A percentile compares a stretch with the other conserved stretches of the same genome.
Conservation (phyloP, 129 eudicot species). For the Heracleum sosnowskyi region DNA sequence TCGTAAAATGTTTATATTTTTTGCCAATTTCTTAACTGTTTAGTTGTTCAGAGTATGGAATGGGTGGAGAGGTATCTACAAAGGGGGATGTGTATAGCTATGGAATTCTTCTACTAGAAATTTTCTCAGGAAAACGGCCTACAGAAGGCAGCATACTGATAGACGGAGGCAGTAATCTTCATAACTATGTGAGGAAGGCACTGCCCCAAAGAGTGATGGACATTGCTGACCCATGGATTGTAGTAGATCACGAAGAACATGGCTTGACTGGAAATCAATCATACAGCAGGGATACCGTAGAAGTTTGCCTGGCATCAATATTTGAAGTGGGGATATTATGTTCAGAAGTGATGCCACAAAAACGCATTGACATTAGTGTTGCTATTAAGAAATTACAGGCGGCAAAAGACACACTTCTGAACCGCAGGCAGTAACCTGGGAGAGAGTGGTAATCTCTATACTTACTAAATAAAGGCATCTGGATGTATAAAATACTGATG, state of each 20-base stretch:
- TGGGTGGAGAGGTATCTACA: neutral
- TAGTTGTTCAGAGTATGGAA: neutral
- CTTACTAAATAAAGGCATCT: neutral
- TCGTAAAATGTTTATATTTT: neutral
- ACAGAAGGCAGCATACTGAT: neutral
- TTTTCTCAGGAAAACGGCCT: neutral
- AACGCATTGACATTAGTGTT: neutral
- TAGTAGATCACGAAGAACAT: neutral
- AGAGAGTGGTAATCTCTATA: neutral
- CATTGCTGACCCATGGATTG: neutral
- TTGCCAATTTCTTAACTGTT: neutral
- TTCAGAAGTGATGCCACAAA: neutral
- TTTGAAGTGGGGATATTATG: neutral
- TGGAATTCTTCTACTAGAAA: neutral
- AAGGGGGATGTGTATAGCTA: neutral
- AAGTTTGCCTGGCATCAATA: neutral
- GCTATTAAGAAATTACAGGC: neutral
- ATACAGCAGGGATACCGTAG: neutral
- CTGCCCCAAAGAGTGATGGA: neutral
- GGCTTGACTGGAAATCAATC: neutral
- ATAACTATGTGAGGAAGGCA: neutral
- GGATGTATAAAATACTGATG: neutral
- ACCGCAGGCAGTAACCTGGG: neutral
- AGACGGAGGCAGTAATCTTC: neutral
- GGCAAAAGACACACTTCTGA: neutral